phyloP scores from a whole-genome alignment of 768 basidiomycete genomes.

The Thelephora ganbajun region DNA sequence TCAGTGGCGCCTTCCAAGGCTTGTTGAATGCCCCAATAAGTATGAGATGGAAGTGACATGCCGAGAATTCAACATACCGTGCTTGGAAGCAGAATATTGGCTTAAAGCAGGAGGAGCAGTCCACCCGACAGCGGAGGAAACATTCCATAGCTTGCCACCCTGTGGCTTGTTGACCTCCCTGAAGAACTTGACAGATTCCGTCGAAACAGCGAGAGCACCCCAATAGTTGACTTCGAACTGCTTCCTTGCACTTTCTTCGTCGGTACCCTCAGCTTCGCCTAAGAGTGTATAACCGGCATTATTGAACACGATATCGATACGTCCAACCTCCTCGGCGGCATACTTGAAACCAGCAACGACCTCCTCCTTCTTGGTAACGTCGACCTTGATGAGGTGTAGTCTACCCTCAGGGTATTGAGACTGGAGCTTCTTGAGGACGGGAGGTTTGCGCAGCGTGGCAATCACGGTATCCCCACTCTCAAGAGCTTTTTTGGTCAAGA shows the following conservation, averaged over 20 bases:
- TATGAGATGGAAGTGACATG: neutral
- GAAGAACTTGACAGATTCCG: constrained; percentile 20
- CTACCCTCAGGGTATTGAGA: constrained; percentile 5
- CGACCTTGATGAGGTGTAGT: constrained; percentile 12
- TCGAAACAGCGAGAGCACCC: constrained; percentile 16
- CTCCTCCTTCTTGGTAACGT: constrained; percentile 9
- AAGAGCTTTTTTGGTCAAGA: constrained; percentile 11
- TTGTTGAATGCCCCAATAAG: constrained; percentile 4
- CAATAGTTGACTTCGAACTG: constrained; percentile 16
- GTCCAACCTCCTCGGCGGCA: constrained; percentile 8
- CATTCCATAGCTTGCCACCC: constrained; percentile 23
- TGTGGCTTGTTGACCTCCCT: constrained; percentile 22
- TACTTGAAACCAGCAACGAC: constrained; percentile 9
- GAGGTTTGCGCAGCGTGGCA: constrained; percentile 14
- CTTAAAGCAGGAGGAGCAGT: constrained; percentile 2
- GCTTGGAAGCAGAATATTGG: constrained; percentile 9
- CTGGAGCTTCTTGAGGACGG: constrained; percentile 11
- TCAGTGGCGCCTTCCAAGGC: constrained; percentile 20
- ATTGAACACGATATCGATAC: constrained; percentile 16
- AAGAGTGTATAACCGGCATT: constrained; percentile 10
- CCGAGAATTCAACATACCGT: neutral
- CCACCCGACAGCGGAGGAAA: constrained; percentile 17
- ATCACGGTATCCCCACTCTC: constrained; percentile 13
- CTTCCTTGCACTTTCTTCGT: constrained; percentile 4
- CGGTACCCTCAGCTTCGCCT: constrained; percentile 10